These are phyloP conservation scores for Diaporthe citriasiana DNA, from an alignment of 2,329 filamentous ascomycete genomes.

Conservation along the genomic window DNA sequence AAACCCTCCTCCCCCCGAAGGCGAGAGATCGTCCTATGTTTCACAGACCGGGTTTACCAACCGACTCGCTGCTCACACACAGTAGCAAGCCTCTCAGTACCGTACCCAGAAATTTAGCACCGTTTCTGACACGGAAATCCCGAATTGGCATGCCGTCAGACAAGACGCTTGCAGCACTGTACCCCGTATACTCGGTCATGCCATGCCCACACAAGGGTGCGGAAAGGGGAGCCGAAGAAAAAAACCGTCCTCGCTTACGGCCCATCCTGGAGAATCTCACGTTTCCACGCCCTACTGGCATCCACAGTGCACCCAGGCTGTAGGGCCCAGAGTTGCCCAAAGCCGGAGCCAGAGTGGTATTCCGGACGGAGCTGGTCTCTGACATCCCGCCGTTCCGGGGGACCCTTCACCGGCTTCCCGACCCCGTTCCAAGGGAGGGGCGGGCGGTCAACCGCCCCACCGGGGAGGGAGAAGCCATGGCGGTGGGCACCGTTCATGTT, in stretches of 20 bases:
- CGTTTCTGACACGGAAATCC: conserved; percentile 22
- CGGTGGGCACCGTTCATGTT: conserved; percentile 23
- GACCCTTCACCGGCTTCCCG: conserved; percentile 35
- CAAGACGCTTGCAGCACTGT: conserved; percentile 26
- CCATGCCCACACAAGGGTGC: conserved; percentile 26
- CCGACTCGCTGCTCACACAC: conserved; percentile 19
- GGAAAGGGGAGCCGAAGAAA: conserved; percentile 35
- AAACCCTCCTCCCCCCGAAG: conserved; percentile 18
- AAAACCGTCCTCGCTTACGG: conserved; percentile 33
- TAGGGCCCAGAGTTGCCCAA: conserved; percentile 25
- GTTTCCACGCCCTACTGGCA: conserved; percentile 35
- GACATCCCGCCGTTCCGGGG: conserved; percentile 35
- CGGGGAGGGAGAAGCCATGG: conserved; percentile 17
- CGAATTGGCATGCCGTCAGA: conserved; percentile 36
- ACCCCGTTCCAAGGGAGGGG: conserved; percentile 20
- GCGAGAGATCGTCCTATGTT: conserved; percentile 17
- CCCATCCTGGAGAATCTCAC: conserved; percentile 31
- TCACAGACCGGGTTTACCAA: conserved; percentile 6
- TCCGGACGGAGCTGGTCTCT: conserved; percentile 32
- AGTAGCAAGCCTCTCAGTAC: background rate
- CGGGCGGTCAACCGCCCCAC: conserved; percentile 24
- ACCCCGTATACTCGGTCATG: conserved; percentile 33
- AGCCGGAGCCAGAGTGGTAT: conserved; percentile 25
- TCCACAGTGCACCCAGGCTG: conserved; percentile 30
- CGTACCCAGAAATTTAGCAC: conserved; percentile 6